Percentiles rank a stretch among this genome's conserved stretches.
Conservation (phyloP, 2,329 filamentous ascomycete genomes). For the Elsinoe ampelina region DNA sequence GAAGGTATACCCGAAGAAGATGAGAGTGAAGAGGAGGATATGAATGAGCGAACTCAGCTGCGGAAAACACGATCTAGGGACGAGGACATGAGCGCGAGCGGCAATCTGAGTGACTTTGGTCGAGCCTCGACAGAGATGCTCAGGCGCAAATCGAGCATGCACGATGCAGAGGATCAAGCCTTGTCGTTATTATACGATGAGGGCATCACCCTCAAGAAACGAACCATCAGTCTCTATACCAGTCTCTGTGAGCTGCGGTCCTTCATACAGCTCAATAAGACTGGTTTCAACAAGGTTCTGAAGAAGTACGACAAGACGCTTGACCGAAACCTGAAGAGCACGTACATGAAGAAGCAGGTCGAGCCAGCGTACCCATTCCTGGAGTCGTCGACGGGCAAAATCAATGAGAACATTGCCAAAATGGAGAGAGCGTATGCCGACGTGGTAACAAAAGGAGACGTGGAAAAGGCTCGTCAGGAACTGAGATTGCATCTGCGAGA, state of each 20-base stretch:
- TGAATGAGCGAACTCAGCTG: constrained; percentile 38
- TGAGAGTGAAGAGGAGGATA: constrained; percentile 57
- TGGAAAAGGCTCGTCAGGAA: constrained; percentile 68
- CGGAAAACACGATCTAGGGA: constrained; percentile 28
- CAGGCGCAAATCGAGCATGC: constrained; percentile 40
- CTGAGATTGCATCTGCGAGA: constrained; percentile 84
- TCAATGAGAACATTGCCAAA: constrained; percentile 62
- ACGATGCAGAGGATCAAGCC: constrained; percentile 70
- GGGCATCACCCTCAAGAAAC: constrained; percentile 84
- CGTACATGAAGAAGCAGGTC: constrained; percentile 67
- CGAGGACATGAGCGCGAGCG: constrained; percentile 14
- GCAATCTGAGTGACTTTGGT: constrained; percentile 6
- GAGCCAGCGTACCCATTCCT: constrained; percentile 75
- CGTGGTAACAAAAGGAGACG: constrained; percentile 73
- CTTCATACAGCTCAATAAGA: constrained; percentile 91
- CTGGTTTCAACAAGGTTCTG: constrained; percentile 88
- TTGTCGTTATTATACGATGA: constrained; percentile 60
- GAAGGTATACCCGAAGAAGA: constrained; percentile 49
- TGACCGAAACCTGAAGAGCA: constrained; percentile 66
- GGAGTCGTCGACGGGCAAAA: constrained; percentile 55
- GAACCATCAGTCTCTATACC: constrained; percentile 78
- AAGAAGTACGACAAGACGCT: constrained; percentile 99
- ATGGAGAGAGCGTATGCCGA: constrained; percentile 75
- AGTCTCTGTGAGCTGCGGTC: constrained; percentile 92
- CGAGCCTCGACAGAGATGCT: constrained; percentile 36